Evolutionary conservation across 1,139 yeast genomes (phyloP), one percentile per base, ranked within the genome.

Genomic region (Taphrina confusa): DNA sequence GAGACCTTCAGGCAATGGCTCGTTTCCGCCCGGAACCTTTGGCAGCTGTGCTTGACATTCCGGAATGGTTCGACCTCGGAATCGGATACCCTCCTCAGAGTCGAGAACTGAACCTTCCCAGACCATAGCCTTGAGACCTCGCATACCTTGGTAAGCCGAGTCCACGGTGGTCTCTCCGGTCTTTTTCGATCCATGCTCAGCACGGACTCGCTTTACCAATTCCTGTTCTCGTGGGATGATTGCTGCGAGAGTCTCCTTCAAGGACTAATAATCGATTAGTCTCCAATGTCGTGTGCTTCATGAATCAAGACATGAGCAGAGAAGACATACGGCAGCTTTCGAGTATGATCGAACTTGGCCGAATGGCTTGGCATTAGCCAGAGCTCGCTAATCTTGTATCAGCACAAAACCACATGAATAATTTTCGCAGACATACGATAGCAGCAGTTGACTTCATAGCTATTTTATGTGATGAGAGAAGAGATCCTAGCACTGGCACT

Each of bases 71-170:
- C 85, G 33, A 83, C 97, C 97, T 80, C 97, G 89, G 84, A 92
- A 92, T 75, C 97, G 85, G 75, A 92, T 92, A 73, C 98, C 98
- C 78, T 92, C 98, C 68, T 86, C 86, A 69, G 98, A 95, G 78
- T 92, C 98, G 75, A 92, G 82, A 62, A 92, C 98, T 62, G 97
- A 91, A 71, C 98, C 98, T 81, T 92, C 97, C 97, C 97, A 92
- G 65, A 92, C 97, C 70, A 92, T 81, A 72, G 96, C 96, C 76
- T 87, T 87, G 76, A 88, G 85, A 76, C 96, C 96, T 79, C 96
- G 84, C 95, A 88, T 88, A 82, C 98, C 98, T 81, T 97, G 98
- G 78, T 92, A 92, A 60, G 96, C 96, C 80, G 92, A 97, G 77
- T 89, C 96, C 68, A 92, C 82, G 67, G 84, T 80, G 68, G 91